These are phyloP conservation scores for Aegilops bicornis DNA, from an alignment of 176 grass and related monocot species.

Conservation along the genomic window DNA sequence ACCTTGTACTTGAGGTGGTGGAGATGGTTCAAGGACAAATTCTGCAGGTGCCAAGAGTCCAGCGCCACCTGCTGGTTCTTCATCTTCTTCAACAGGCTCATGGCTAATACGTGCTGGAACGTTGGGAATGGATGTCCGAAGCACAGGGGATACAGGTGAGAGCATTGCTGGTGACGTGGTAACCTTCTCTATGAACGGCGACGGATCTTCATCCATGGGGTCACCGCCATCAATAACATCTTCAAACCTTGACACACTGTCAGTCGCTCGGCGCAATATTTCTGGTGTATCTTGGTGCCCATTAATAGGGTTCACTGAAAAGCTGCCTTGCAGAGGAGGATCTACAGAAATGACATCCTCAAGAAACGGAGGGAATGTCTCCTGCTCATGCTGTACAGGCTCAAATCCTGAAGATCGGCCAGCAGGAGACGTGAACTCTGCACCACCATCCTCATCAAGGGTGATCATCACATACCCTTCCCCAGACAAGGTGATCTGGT, in stretches of 20 bases:
- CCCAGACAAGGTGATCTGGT: slow-evolving; percentile 82
- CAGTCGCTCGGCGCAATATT: slow-evolving; percentile 43
- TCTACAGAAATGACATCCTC: slow-evolving; percentile 34
- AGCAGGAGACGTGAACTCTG: slow-evolving; percentile 29
- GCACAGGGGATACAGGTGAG: slow-evolving; percentile 22
- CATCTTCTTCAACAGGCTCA: slow-evolving; percentile 22
- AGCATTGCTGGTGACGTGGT: slow-evolving; percentile 28
- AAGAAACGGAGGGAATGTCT: slow-evolving; percentile 54
- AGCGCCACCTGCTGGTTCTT: neutral
- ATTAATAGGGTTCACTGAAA: neutral
- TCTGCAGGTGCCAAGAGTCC: neutral
- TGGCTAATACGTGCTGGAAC: neutral
- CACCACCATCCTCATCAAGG: slow-evolving; percentile 56
- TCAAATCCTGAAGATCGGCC: slow-evolving; percentile 20
- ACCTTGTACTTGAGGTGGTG: slow-evolving; percentile 46
- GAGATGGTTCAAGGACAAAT: slow-evolving; percentile 52
- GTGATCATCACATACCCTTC: slow-evolving; percentile 65
- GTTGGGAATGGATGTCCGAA: slow-evolving; percentile 22
- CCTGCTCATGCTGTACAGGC: slow-evolving; percentile 48
- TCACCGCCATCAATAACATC: slow-evolving; percentile 30
- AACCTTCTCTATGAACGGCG: slow-evolving; percentile 36
- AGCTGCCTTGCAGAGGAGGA: slow-evolving; percentile 17
- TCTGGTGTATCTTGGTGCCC: slow-evolving; percentile 44
- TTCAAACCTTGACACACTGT: slow-evolving; percentile 4
- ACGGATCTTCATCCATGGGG: slow-evolving; percentile 30